Evolutionary conservation across 164 flowering plant genomes (phyloP).

Genomic region (Houttuynia cordata): DNA sequence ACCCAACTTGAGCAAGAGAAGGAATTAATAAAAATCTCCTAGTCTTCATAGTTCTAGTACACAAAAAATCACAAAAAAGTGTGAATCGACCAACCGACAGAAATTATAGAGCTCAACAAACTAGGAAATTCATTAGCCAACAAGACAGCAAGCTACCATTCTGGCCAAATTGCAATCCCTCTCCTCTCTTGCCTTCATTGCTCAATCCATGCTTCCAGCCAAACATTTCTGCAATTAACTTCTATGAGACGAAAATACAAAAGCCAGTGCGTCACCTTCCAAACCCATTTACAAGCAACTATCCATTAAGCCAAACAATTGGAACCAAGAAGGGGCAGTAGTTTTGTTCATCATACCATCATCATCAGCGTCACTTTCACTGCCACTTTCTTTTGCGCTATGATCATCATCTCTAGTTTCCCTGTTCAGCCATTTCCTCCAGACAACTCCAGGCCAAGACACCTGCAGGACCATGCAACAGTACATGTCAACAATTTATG

Average conservation of each 20-base stretch:
- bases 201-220: constrained; percentile 25
- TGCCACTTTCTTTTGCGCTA: constrained; percentile 69
- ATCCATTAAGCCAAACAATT: not conserved
- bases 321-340: not conserved
- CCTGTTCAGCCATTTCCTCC: constrained; percentile 81
- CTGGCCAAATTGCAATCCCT: constrained; percentile 21
- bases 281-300: not conserved
- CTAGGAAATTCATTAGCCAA: not conserved
- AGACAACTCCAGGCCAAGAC: constrained; percentile 59
- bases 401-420: constrained; percentile 47
- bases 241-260: no score
- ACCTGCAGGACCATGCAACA: constrained; percentile 39
- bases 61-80: not conserved
- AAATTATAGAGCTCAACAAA: not conserved
- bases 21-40: not conserved
- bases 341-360: constrained; percentile 21
- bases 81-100: not conserved
- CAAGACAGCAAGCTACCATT: constrained; percentile 20
- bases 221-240: constrained; percentile 31
- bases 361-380: constrained; percentile 31
- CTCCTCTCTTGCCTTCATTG: constrained; percentile 17
- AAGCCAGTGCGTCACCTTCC: no score
- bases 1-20: no score
- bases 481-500: constrained; percentile 17
- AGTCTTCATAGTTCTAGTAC: no score